Percentiles rank a stretch among this genome's conserved stretches.
phyloP scores from a whole-genome alignment of 129 eudicot species.

The Erigeron canadensis region DNA sequence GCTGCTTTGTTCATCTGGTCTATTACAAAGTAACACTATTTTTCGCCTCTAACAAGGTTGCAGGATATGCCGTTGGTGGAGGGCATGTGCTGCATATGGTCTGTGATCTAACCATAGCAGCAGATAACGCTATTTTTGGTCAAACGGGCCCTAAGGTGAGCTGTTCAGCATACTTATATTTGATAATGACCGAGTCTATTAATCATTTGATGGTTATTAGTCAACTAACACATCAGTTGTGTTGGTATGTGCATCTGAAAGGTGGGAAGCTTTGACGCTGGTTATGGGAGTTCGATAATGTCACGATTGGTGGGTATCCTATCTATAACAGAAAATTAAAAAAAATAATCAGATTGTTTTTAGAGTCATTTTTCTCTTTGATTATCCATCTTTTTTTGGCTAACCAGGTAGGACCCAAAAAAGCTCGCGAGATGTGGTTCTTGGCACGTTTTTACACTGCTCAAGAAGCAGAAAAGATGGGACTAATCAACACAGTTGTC shows the following conservation, averaged over 20 bases:
- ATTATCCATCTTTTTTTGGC: constrained; percentile 19
- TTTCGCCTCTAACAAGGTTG: constrained; percentile 60
- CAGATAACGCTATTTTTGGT: constrained; percentile 96
- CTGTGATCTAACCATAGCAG: constrained; percentile 94
- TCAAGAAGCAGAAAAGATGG: constrained; percentile 91
- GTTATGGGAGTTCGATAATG: constrained; percentile 97
- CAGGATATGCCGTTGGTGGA: constrained; percentile 99
- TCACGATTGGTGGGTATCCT: constrained; percentile 71
- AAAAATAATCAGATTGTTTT: not conserved
- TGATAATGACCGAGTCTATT: not conserved
- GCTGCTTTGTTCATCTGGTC: not conserved
- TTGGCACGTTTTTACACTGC: constrained; percentile 88
- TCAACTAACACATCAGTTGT: not conserved
- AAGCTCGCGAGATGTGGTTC: constrained; percentile 98
- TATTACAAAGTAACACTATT: not conserved
- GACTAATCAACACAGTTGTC: constrained; percentile 85
- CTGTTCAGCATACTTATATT: constrained; percentile 5
- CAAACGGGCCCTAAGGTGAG: constrained; percentile 98
- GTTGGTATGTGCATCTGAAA: constrained; percentile 32
- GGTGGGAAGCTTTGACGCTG: constrained; percentile 99
- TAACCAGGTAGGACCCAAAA: constrained; percentile 88
- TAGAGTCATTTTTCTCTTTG: not conserved
- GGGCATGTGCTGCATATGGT: constrained; percentile 98
- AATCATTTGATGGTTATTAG: constrained; percentile 1
- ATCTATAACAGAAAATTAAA: not conserved